Evolutionary conservation across 202 grass and related monocot species (phyloP).

Genomic region (Schoenoplectus triqueter): DNA sequence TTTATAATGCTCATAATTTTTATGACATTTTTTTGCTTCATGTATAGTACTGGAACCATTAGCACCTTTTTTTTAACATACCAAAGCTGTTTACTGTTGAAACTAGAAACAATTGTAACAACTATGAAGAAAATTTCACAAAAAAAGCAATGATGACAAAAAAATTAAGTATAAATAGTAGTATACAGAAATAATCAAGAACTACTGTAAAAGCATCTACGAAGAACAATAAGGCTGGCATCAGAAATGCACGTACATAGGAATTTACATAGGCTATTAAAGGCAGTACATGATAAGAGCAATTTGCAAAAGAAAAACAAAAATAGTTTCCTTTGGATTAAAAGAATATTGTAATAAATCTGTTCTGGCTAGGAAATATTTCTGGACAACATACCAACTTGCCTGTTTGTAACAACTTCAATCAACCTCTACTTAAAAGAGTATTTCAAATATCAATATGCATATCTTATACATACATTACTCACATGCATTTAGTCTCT

Average conservation of each 20-base stretch:
- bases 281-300: background rate
- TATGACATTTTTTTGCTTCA: too few species aligned
- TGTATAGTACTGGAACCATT: too few species aligned
- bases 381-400: background rate
- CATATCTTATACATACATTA: background rate
- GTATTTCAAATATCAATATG: background rate
- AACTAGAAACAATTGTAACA: too few species aligned
- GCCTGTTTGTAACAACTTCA: background rate
- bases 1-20: too few species aligned
- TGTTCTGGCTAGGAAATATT: background rate
- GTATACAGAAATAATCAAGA: background rate
- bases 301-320: background rate
- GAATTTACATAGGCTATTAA: background rate
- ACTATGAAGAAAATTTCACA: too few species aligned
- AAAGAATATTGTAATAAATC: slow-evolving; percentile 8
- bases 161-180: too few species aligned
- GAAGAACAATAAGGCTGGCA: background rate
- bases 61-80: too few species aligned
- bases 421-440: background rate
- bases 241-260: background rate
- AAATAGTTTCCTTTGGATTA: background rate
- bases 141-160: too few species aligned
- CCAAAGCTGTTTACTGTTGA: too few species aligned
- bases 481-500: too few species aligned
- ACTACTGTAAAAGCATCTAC: background rate